Evolutionary conservation across 139 green algal species (phyloP).

Genomic region (Closterium sp.): DNA sequence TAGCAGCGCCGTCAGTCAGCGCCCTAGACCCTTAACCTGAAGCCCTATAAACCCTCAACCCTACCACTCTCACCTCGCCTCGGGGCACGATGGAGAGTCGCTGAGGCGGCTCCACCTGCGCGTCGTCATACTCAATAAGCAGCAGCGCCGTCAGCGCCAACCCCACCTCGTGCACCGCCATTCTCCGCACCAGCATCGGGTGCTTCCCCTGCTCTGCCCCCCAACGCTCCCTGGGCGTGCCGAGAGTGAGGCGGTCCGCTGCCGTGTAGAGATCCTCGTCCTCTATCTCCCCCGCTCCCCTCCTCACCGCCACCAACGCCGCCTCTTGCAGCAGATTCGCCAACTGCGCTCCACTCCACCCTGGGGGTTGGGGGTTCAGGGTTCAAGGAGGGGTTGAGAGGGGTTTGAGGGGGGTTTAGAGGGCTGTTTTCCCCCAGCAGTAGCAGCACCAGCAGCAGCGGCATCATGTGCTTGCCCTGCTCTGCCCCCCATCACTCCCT

Average conservation of each 20-base stretch:
- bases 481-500: too few species aligned
- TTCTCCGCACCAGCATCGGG: background rate
- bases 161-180: constrained; percentile 50
- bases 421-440: too few species aligned
- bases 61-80: constrained; percentile 10
- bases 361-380: background rate
- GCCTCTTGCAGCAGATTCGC: constrained; percentile 95
- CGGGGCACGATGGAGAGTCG: constrained; percentile 47
- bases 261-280: constrained; percentile 73
- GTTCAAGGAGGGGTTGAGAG: background rate
- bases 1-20: constrained; percentile 25
- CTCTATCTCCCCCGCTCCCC: constrained; percentile 45
- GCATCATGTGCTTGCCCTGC: too few species aligned
- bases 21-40: background rate
- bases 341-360: constrained; percentile 79
- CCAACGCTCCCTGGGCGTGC: background rate
- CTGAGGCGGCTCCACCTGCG: constrained; percentile 39
- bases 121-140: constrained; percentile 10
- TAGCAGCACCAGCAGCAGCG: too few species aligned
- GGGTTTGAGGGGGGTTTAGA: background rate
- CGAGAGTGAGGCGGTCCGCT: constrained; percentile 71
- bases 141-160: constrained; percentile 43
- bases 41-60: background rate
- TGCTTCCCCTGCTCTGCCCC: background rate
- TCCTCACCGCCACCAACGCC: constrained; percentile 73